Evolutionary conservation across 2,329 filamentous ascomycete genomes (phyloP), one percentile per base, ranked within the genome.

Genomic region (Scytalidium lignicola): DNA sequence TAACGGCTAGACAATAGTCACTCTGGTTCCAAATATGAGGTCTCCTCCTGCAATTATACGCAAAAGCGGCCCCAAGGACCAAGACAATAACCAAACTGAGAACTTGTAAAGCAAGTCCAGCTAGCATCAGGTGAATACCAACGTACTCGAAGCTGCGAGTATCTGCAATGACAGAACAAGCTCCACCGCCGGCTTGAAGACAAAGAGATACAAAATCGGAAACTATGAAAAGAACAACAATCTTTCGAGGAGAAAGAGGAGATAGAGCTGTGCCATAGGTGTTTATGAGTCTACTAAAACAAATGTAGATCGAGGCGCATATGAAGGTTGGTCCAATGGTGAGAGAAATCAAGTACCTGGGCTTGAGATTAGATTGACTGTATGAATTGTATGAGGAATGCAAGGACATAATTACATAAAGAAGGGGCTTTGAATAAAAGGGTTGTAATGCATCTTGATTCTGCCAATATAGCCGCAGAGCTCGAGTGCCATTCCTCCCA

Each of bases 301-400:
- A 58, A 53, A 85, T 74, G 68, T 85, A 85, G 64, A 85, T 76
- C 62, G 73, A 75, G 55, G 80, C 78, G 65, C 79, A 81, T 65
- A 83, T 70, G 50, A 85, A 72, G 23, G 80, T 58, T 2, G 60
- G 61, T 8, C 58, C 59, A 17, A 62, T 62, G 0, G 59, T 62
- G 13, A 83, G 69, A 3, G 71, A 75, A 26, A 83, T 73, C 62
- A 83, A 80, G 53, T 83, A 37, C 32, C 32, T 37, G 32, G 7
- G 10, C 23, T 37, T 37, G n/a, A 37, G 12, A 13, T 37, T 15
- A 15, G 12, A 37, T 37, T 8, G 15, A 37, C 5, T 26, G 23
- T 10, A 26, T 26, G 23, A 26, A 26, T 26, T 26, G 6, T 26
- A 26, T 37, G 32, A 5, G 6, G n/a, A n/a, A 15, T 37, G 15